Conservation (phyloP, 2,329 filamentous ascomycete species). For the Chaetomium globosum region DNA sequence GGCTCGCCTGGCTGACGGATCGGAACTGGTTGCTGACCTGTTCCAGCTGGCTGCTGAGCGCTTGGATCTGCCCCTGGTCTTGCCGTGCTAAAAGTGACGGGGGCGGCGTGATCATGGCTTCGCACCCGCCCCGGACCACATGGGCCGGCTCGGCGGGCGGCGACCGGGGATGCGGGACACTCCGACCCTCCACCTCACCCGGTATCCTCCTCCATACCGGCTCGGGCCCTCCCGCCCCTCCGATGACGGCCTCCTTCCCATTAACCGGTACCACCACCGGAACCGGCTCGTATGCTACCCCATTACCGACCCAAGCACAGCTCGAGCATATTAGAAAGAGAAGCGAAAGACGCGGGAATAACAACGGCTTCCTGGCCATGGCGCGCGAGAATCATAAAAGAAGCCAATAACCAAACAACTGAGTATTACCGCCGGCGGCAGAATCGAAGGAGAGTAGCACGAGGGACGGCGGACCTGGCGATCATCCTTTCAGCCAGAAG, state of each 20-base stretch:
- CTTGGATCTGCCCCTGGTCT: slow-evolving; percentile 38
- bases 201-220: slow-evolving; percentile 17
- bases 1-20: slow-evolving; percentile 41
- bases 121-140: slow-evolving; percentile 20
- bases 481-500: slow-evolving; percentile 39
- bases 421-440: slow-evolving; percentile 31
- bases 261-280: background rate
- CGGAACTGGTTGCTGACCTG: slow-evolving; percentile 39
- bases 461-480: slow-evolving; percentile 30
- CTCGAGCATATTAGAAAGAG: slow-evolving; percentile 35
- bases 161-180: slow-evolving; percentile 2
- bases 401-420: slow-evolving; percentile 18
- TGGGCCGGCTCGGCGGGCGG: slow-evolving; percentile 22
- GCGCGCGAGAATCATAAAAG: slow-evolving; percentile 7
- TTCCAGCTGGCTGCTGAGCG: slow-evolving; percentile 40
- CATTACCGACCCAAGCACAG: slow-evolving; percentile 35
- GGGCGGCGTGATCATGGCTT: slow-evolving; percentile 36
- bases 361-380: slow-evolving; percentile 33
- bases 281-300: slow-evolving; percentile 9
- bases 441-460: slow-evolving; percentile 28
- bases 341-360: slow-evolving; percentile 33
- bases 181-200: slow-evolving; percentile 12
- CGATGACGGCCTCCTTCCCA: slow-evolving; percentile 7
- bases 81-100: slow-evolving; percentile 33
- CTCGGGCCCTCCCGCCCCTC: slow-evolving; percentile 15